A percentile compares a stretch with the other conserved stretches of the same genome.
phyloP scores from a whole-genome alignment of 2,329 filamentous ascomycete species.

The Claviceps humidiphila region DNA sequence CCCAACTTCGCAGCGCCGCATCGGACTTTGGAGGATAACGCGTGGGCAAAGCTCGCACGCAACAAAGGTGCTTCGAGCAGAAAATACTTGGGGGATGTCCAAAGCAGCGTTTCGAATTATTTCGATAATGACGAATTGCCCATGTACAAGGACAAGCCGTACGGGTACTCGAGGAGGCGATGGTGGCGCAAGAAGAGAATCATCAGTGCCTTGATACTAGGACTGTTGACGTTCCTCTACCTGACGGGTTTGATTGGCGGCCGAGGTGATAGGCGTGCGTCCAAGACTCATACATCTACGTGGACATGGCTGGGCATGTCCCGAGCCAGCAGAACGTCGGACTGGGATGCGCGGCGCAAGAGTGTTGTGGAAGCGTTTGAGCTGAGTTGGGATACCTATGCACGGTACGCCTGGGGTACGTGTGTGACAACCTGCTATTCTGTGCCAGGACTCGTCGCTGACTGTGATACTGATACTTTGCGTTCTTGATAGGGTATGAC shows the following conservation, averaged over 20 bases:
- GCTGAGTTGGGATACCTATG: constrained; percentile 86
- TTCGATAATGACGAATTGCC: constrained; percentile 53
- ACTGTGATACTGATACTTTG: constrained; percentile 2
- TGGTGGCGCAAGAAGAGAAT: constrained; percentile 52
- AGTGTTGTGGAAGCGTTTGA: constrained; percentile 81
- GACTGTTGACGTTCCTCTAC: constrained; percentile 51
- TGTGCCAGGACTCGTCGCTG: constrained; percentile 13
- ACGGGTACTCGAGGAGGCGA: constrained; percentile 48
- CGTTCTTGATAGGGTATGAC: constrained; percentile 50
- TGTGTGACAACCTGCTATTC: not conserved
- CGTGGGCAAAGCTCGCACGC: constrained; percentile 42
- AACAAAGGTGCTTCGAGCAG: constrained; percentile 19
- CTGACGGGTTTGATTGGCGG: constrained; percentile 49
- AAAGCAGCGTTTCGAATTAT: constrained; percentile 50
- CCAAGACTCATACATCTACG: constrained; percentile 17
- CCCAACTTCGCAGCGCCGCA: constrained; percentile 54
- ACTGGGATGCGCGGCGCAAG: constrained; percentile 70
- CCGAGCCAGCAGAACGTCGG: constrained; percentile 31
- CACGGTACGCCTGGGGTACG: constrained; percentile 86
- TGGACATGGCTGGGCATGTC: constrained; percentile 48
- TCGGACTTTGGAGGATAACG: constrained; percentile 50
- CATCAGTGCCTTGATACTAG: constrained; percentile 35
- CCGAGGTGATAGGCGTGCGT: constrained; percentile 19
- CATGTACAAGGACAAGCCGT: constrained; percentile 99
- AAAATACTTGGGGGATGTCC: constrained; percentile 37